Evolutionary conservation across 345 rosid genomes (phyloP).

Genomic region (Lepidium sativum): DNA sequence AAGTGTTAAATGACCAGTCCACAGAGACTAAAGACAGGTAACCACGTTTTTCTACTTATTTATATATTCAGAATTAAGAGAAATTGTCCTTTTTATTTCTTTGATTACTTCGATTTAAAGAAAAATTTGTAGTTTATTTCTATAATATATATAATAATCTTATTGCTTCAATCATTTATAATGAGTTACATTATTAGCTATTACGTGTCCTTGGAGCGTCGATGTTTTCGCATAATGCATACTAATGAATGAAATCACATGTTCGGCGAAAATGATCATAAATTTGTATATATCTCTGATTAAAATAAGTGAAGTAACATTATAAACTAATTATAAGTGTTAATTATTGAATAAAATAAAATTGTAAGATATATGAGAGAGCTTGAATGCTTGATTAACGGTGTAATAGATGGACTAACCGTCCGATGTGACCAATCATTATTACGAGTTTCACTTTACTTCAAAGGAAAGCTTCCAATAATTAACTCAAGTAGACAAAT

Average conservation of each 20-base stretch:
- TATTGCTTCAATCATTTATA: slow-evolving; percentile 21
- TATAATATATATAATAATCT: background rate
- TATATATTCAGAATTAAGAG: background rate
- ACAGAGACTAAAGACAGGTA: slow-evolving; percentile 1
- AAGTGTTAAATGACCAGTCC: background rate
- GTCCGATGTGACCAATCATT: slow-evolving; percentile 12
- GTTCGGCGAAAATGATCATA: background rate
- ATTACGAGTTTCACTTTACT: slow-evolving; percentile 16
- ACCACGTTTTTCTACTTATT: slow-evolving; percentile 12
- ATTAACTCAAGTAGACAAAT: background rate
- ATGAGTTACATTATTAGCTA: slow-evolving; percentile 15
- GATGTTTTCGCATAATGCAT: slow-evolving; percentile 19
- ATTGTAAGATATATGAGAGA: background rate
- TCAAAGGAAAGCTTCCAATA: slow-evolving; percentile 21
- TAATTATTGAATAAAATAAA: background rate
- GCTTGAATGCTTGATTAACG: slow-evolving; percentile 23
- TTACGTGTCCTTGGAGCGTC: slow-evolving; percentile 26
- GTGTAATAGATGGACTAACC: slow-evolving; percentile 13
- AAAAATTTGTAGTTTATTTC: background rate
- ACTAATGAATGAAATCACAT: slow-evolving; percentile 23
- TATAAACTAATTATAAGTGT: background rate
- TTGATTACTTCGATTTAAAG: background rate
- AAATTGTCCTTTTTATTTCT: background rate
- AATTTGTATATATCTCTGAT: background rate
- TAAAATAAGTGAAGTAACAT: background rate